Evolutionary conservation across 352 stramenopile species (phyloP).

Genomic region (Thalassiosira livingstoniorum): DNA sequence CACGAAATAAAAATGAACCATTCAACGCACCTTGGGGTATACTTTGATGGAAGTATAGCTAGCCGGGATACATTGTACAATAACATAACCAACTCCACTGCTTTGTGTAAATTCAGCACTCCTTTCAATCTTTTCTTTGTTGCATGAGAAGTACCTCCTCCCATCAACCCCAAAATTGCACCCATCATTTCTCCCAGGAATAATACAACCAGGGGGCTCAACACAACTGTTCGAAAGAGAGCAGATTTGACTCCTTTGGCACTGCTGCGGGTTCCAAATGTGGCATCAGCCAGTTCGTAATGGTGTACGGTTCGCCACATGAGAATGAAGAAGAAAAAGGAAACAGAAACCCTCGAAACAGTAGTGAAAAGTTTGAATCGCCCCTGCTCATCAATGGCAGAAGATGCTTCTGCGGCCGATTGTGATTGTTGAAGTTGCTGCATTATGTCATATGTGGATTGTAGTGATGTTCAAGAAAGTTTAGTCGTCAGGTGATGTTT

Average conservation of each 20-base stretch:
- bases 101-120: constrained; percentile 84
- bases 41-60: constrained; percentile 63
- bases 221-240: constrained; percentile 28
- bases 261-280: constrained; percentile 32
- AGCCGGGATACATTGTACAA: constrained; percentile 75
- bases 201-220: constrained; percentile 67
- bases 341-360: constrained; percentile 71
- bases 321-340: constrained; percentile 82
- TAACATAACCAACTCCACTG: constrained; percentile 72
- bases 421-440: constrained; percentile 43
- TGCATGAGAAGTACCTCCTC: constrained; percentile 35
- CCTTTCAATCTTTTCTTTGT: constrained; percentile 81
- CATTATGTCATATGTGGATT: neutral
- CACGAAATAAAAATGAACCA: too few relatives aligned
- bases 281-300: constrained; percentile 79
- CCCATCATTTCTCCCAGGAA: constrained; percentile 83
- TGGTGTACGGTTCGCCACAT: constrained; percentile 83
- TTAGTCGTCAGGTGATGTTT: neutral
- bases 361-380: constrained; percentile 75
- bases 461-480: too few relatives aligned
- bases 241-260: constrained; percentile 13
- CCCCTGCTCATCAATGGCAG: constrained; percentile 64
- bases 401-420: constrained; percentile 34
- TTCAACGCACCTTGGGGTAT: constrained; percentile 64
- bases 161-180: constrained; percentile 62